Base-by-base conservation (phyloP, 257 asterid species). In the Osmanthus fragrans region DNA sequence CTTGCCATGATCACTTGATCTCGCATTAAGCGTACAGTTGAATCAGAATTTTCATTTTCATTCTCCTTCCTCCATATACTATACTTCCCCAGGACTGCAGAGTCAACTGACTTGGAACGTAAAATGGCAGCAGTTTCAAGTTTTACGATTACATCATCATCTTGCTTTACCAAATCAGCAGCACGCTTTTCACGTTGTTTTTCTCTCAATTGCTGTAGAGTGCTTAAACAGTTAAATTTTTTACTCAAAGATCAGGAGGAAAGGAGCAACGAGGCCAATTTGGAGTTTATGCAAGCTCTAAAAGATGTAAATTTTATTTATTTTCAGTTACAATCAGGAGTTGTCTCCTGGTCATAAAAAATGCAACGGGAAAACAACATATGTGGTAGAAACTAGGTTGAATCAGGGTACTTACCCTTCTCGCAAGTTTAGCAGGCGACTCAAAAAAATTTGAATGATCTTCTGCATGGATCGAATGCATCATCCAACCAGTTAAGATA, bases 1-100 rank as follows among this genome's bases (percentile, higher is more conserved):
- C 96, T 93, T 47, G 98, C 97, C 98, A 95, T 90, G 72, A 95
- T 95, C 91, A 91, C 85, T 89, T 95, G 98, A 85, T 95, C 99
- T 30, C 96, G 93, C 80, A 95, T 90, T 88, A 95, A 83, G 49
- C 92, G 96, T 39, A 96, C 95, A 76, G 87, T 93, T 75, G 97
- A 89, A 86, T 96, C 99, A 70, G 96, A n/a, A 82, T 96, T 96
- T 78, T 96, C 99, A 75, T 87, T 92, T 8, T 96, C 99, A 77
- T 76, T 89, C 82, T 96, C 99, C 88, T 78, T 96, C 91, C 98
- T 86, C 99, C 99, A 96, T 81, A 96, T 81, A 73, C 97, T 96
- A 82, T 96, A 96, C 80, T 96, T 96, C 54, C 99, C 99, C 83
- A 96, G 81, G 76, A 96, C 92, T 75, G 99, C 96, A 23, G 97